Conservation (phyloP, 805 yeast species). For the Candida hungchunana region DNA sequence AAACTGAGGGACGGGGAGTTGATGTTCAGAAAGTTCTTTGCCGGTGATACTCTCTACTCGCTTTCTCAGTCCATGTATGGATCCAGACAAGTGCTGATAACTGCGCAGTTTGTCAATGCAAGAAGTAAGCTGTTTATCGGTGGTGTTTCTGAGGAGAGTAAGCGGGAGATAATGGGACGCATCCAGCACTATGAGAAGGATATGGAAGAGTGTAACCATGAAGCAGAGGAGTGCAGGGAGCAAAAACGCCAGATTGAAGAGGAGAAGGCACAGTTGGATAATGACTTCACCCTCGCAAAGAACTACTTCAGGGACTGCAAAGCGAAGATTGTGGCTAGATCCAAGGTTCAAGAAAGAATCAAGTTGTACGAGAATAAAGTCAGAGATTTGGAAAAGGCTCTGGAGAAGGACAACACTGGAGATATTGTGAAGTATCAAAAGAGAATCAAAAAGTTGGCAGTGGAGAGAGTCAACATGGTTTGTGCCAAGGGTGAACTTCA, state of each 20-base stretch:
- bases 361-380: conserved; percentile 30
- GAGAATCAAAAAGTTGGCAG: conserved; percentile 22
- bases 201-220: conserved; percentile 9
- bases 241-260: conserved; percentile 7
- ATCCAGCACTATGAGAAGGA: conserved; percentile 16
- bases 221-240: too few species aligned
- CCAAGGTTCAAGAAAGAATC: conserved; percentile 26
- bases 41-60: conserved; percentile 50
- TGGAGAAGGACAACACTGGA: conserved; percentile 37
- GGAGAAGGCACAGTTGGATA: conserved; percentile 3
- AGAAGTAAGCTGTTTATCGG: conserved; percentile 13
- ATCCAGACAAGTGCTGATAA: conserved; percentile 37
- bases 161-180: conserved; percentile 6
- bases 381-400: conserved; percentile 32
- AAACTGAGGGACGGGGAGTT: conserved; percentile 37
- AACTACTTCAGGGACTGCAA: conserved; percentile 5
- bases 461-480: conserved; percentile 24
- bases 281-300: too few species aligned
- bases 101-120: conserved; percentile 13
- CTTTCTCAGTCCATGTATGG: conserved; percentile 64
- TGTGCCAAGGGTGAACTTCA: conserved; percentile 21
- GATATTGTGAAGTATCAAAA: conserved; percentile 33
- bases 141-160: conserved; percentile 22
- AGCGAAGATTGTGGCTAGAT: conserved; percentile 16
- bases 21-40: conserved; percentile 52